A percentile compares a stretch with the other conserved stretches of the same genome.
phyloP scores from a whole-genome alignment of 768 basidiomycete genomes.

The Termitomyces sp. region DNA sequence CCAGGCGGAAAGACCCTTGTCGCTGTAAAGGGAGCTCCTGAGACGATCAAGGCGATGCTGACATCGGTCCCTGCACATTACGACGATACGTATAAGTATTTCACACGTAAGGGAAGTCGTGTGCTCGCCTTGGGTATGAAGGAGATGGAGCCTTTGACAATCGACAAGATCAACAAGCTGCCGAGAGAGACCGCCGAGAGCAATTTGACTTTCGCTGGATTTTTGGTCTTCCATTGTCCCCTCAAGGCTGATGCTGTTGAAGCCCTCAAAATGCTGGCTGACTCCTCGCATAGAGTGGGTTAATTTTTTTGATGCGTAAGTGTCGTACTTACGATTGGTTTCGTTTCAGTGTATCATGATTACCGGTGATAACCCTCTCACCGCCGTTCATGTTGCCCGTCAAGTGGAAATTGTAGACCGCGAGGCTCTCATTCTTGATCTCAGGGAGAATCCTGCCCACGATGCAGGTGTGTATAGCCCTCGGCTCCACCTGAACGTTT shows the following conservation, averaged over 20 bases:
- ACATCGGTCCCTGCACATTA: constrained; percentile 67
- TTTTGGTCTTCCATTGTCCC: constrained; percentile 98
- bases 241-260: constrained; percentile 91
- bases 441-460: constrained; percentile 72
- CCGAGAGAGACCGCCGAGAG: constrained; percentile 78
- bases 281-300: constrained; percentile 93
- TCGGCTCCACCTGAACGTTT: not conserved
- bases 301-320: not conserved
- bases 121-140: constrained; percentile 91
- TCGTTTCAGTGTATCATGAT: constrained; percentile 99
- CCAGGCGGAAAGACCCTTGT: constrained; percentile 55
- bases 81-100: constrained; percentile 94
- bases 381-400: constrained; percentile 91
- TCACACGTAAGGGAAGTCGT: constrained; percentile 87
- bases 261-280: constrained; percentile 88
- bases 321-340: constrained; percentile 1
- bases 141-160: constrained; percentile 64
- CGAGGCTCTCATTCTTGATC: constrained; percentile 87
- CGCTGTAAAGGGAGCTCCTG: constrained; percentile 95
- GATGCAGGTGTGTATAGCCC: constrained; percentile 51
- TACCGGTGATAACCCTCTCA: constrained; percentile 97
- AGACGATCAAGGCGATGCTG: constrained; percentile 92
- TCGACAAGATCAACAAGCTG: constrained; percentile 89
- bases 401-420: constrained; percentile 98
- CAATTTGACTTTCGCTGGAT: constrained; percentile 81